These are phyloP conservation scores for Colletotrichum gloeosporioides DNA, from an alignment of 2,329 filamentous ascomycete species.

Conservation along the genomic window DNA sequence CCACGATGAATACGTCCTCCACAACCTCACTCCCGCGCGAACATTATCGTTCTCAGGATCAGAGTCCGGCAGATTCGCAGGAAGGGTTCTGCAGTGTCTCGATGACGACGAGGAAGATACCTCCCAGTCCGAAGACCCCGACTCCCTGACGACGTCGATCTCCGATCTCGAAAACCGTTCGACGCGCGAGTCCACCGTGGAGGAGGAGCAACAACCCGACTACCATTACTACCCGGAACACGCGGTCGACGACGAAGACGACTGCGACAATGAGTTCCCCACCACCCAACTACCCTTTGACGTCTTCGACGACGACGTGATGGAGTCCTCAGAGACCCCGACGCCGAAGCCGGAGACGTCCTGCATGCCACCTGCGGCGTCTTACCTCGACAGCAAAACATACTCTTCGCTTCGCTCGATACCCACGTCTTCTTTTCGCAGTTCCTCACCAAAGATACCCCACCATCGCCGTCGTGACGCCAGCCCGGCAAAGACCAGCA, in stretches of 20 bases:
- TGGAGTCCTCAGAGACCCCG: conserved; percentile 46
- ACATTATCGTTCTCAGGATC: conserved; percentile 59
- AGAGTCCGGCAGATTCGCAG: conserved; percentile 46
- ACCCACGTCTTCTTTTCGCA: conserved; percentile 34
- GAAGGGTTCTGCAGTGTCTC: conserved; percentile 24
- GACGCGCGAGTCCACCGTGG: conserved; percentile 31
- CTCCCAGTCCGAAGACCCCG: conserved; percentile 50
- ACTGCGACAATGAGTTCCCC: conserved; percentile 36
- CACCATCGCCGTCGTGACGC: conserved; percentile 34
- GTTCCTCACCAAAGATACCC: conserved; percentile 39
- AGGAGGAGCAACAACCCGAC: conserved; percentile 31
- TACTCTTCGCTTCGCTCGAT: conserved; percentile 33
- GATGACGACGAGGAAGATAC: conserved; percentile 40
- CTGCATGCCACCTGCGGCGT: conserved; percentile 16
- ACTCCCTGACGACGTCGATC: conserved; percentile 48
- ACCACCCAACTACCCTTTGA: conserved; percentile 44
- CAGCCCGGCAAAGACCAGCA: conserved; percentile 35
- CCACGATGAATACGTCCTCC: conserved; percentile 35
- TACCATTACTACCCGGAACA: conserved; percentile 27
- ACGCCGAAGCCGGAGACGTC: conserved; percentile 45
- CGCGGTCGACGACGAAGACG: conserved; percentile 31
- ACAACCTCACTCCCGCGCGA: conserved; percentile 46
- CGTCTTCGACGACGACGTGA: conserved; percentile 34
- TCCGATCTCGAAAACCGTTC: conserved; percentile 50
- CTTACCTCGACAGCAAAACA: conserved; percentile 42